Evolutionary conservation across 768 basidiomycete genomes (phyloP), one percentile per base, ranked within the genome.

Genomic region (Tricholoma furcatifolium): DNA sequence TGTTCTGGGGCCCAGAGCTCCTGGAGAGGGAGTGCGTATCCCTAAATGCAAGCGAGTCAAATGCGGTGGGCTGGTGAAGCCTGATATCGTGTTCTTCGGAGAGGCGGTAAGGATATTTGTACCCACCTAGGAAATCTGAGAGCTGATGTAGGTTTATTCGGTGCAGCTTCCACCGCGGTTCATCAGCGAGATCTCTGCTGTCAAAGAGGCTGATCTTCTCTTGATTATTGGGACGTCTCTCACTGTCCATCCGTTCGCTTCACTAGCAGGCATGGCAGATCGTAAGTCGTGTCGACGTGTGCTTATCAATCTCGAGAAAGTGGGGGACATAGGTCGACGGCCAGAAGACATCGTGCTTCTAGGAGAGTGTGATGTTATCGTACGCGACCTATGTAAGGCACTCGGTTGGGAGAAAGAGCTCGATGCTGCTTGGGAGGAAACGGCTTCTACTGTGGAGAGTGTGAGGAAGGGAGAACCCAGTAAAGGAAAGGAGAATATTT

Each of bases 61-160:
- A 4, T 93, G 93, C 57, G 73, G 71, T 1, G 92, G 91, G 0
- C 74, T 91, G 35, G 85, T 94, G 14, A 93, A 95, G 67, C 93
- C 93, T n/a, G 90, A 96, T 62, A 96, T 96, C 39, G 91, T 96
- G 11, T 95, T 96, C 70, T 95, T 96, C 62, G 93, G 94, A 20
- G 89, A 93, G 70, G 64, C 77, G 34, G 85, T 88, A 63, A 30
- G 84, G 71, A 14, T 23, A n/a, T 47, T 41, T 34, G 6, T 55
- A 12, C 11, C 17, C 27, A 11, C 39, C 21, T 32, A 35, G 34
- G 6, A 2, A 21, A 32, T 27, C 5, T n/a, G 15, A 18, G 4
- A n/a, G n/a, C 10, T 34, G 12, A 53, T 5, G 31, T n/a, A 50
- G 20, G 21, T 49, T 11, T 7, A 27, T 18, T 6, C 20, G 6